phyloP scores from a whole-genome alignment of 1,284 basidiomycete genomes.

The Cerioporus squamosus region DNA sequence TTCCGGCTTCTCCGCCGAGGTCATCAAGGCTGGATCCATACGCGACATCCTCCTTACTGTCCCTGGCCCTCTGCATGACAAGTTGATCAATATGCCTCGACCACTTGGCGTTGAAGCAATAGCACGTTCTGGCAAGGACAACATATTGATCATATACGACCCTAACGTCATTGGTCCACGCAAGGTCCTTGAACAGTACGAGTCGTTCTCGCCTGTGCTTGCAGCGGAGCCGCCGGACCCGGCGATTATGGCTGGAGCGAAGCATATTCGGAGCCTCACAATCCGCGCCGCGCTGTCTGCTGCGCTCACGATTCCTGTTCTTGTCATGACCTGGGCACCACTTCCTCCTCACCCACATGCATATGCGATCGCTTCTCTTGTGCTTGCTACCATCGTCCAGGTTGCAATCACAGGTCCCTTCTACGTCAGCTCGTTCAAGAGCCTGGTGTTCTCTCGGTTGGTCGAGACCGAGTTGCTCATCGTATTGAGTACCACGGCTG shows the following conservation, averaged over 20 bases:
- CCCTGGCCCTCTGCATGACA: conserved; percentile 15
- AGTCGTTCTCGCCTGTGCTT: conserved; percentile 27
- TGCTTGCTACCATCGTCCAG: conserved; percentile 47
- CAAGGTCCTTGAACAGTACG: conserved; percentile 28
- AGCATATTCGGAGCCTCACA: conserved; percentile 36
- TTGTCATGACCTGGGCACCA: conserved; percentile 50
- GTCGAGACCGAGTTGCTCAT: conserved; percentile 49
- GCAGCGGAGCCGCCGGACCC: conserved; percentile 34
- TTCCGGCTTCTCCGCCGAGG: conserved; percentile 34
- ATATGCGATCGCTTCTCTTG: conserved; percentile 43
- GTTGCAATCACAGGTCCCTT: conserved; percentile 42
- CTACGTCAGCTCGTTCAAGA: conserved; percentile 41
- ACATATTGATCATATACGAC: conserved; percentile 27
- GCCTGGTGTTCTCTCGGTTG: conserved; percentile 42
- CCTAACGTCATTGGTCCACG: conserved; percentile 31
- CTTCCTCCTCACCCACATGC: conserved; percentile 37
- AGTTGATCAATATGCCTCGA: conserved; percentile 13
- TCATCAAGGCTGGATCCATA: conserved; percentile 23
- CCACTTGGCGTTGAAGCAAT: conserved; percentile 29
- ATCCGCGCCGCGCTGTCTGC: conserved; percentile 38
- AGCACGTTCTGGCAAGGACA: conserved; percentile 23
- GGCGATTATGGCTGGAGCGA: conserved; percentile 30
- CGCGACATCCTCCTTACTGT: conserved; percentile 28
- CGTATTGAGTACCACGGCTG: conserved; percentile 44
- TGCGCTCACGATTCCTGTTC: conserved; percentile 45